These are phyloP conservation scores for Pyrus betulifolia DNA, from an alignment of 306 rosid genomes.

Conservation along the genomic window DNA sequence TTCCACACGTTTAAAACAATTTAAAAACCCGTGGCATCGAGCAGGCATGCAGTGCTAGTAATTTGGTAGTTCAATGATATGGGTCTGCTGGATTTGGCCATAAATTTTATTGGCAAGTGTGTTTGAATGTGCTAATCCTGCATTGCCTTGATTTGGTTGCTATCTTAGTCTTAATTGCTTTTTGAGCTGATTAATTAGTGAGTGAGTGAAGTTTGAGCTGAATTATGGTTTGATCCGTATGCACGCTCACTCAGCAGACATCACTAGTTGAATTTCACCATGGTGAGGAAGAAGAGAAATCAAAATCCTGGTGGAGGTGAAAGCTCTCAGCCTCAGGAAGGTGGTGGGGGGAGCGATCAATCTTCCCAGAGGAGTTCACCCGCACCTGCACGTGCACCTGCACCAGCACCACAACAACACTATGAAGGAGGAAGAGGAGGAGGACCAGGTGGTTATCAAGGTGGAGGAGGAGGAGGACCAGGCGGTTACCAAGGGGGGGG, in stretches of 20 bases:
- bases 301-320: conserved; percentile 59
- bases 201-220: not conserved
- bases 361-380: not conserved
- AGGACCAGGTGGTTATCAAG: not conserved
- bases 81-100: not conserved
- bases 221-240: not conserved
- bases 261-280: not conserved
- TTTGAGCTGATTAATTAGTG: not conserved
- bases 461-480: not conserved
- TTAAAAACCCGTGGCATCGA: no score
- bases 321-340: conserved; percentile 46
- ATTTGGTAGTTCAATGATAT: not conserved
- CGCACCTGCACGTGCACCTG: not conserved
- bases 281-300: conserved; percentile 75
- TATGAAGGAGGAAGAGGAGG: conserved; percentile 9
- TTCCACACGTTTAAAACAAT: no score
- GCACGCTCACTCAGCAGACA: not conserved
- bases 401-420: not conserved
- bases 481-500: conserved; percentile 63
- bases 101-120: not conserved
- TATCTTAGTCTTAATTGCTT: not conserved
- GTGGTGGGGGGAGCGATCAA: conserved; percentile 11
- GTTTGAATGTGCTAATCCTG: not conserved
- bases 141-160: not conserved
- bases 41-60: not conserved